phyloP scores from a whole-genome alignment of 177 flowering plant genomes.

The Vitis hybrid region DNA sequence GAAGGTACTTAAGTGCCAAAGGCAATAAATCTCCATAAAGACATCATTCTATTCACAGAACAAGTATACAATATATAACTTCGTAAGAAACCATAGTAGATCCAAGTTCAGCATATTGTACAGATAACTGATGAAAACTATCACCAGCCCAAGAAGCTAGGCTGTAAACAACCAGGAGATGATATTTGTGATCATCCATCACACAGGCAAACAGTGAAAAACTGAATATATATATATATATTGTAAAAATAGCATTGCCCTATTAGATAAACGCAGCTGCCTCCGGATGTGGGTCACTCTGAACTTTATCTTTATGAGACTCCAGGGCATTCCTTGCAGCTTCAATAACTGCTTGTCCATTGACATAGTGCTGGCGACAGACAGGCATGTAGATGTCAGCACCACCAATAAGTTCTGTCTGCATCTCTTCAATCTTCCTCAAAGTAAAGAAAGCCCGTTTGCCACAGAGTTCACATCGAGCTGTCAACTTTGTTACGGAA shows the following conservation, averaged over 20 bases:
- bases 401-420: constrained; percentile 87
- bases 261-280: constrained; percentile 33
- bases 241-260: too few relatives aligned
- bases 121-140: not conserved
- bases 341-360: constrained; percentile 56
- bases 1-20: not conserved
- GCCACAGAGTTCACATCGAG: constrained; percentile 91
- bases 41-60: not conserved
- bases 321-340: constrained; percentile 50
- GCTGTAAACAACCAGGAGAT: not conserved
- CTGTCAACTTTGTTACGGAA: constrained; percentile 80
- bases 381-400: constrained; percentile 96
- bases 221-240: too few relatives aligned
- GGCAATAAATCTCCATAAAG: not conserved
- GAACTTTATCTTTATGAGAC: constrained; percentile 30
- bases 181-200: too few relatives aligned
- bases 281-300: constrained; percentile 24
- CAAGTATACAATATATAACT: not conserved
- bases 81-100: not conserved
- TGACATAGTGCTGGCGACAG: constrained; percentile 83
- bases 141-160: not conserved
- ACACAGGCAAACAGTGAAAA: too few relatives aligned
- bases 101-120: not conserved
- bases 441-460: constrained; percentile 77
- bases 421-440: constrained; percentile 68